Conservation (phyloP, 176 grass and related monocot species). For the Eremochloa ophiuroides region DNA sequence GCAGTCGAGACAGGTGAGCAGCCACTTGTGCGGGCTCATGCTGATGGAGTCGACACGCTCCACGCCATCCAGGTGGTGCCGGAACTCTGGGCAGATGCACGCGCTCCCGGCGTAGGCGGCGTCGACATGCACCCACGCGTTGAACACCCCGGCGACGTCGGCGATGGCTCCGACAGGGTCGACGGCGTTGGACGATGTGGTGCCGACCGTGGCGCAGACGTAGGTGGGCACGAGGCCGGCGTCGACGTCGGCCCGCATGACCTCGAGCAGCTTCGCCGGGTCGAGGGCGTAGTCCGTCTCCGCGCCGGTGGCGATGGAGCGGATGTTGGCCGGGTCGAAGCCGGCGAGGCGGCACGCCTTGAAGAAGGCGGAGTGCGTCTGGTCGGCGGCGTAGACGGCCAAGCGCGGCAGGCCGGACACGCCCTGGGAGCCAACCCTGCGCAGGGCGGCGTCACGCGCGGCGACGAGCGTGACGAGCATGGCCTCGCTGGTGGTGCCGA, state of each 20-base stretch:
- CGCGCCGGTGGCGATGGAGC: no score
- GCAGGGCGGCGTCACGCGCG: background rate
- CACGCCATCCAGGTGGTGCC: background rate
- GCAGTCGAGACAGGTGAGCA: background rate
- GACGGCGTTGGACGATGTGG: background rate
- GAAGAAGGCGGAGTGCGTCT: background rate
- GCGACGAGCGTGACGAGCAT: background rate
- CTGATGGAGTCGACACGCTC: background rate
- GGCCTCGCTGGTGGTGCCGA: no score
- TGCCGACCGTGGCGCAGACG: background rate
- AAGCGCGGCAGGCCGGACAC: background rate
- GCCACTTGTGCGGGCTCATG: conserved; percentile 1
- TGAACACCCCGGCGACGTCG: background rate
- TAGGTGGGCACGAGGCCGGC: no score
- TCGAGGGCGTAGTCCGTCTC: no score
- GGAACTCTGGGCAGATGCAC: background rate
- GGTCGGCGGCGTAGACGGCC: background rate
- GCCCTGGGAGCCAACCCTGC: background rate
- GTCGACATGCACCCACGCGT: no score
- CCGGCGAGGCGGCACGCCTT: no score
- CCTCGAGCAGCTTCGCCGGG: no score
- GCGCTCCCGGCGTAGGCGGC: no score
- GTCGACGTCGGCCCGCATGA: background rate
- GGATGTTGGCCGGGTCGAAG: no score
- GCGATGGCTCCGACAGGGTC: background rate